Conservation (phyloP, 495 filamentous ascomycete genomes). For the Massariosphaeria phaeospora region DNA sequence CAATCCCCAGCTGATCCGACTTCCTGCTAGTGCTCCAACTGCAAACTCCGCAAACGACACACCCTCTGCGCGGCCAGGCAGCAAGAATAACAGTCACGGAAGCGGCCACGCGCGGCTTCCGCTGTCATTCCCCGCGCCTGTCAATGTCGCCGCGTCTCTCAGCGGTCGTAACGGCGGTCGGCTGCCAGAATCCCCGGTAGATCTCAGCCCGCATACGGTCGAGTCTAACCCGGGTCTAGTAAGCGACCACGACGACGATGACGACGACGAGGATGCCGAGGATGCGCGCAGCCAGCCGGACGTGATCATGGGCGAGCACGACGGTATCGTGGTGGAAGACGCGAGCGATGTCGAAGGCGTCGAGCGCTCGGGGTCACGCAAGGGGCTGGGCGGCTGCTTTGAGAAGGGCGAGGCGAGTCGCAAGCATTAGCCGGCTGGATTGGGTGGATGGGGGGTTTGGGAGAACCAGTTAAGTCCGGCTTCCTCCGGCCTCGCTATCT, state of each 20-base stretch:
- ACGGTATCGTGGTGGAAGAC: conserved; percentile 33
- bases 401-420: conserved; percentile 26
- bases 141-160: conserved; percentile 28
- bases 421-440: conserved; percentile 28
- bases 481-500: too few relatives aligned
- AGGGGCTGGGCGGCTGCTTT: conserved; percentile 30
- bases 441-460: too few relatives aligned
- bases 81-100: conserved; percentile 15
- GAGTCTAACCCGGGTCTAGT: conserved; percentile 83
- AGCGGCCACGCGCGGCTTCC: conserved; percentile 15
- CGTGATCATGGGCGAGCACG: conserved; percentile 27
- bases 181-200: conserved; percentile 42
- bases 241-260: conserved; percentile 69
- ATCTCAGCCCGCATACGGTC: conserved; percentile 73
- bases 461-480: conserved; percentile 24
- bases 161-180: conserved; percentile 27
- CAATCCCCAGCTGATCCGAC: conserved; percentile 23
- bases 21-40: conserved; percentile 15
- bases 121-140: conserved; percentile 8
- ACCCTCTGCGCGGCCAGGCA: conserved; percentile 23
- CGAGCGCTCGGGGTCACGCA: conserved; percentile 20
- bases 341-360: conserved; percentile 32
- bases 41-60: conserved; percentile 12
- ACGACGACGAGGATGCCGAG: conserved; percentile 40
- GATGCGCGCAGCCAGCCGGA: conserved; percentile 29